Evolutionary conservation across 139 green algal species (phyloP).

Genomic region (Marvania coccoides): DNA sequence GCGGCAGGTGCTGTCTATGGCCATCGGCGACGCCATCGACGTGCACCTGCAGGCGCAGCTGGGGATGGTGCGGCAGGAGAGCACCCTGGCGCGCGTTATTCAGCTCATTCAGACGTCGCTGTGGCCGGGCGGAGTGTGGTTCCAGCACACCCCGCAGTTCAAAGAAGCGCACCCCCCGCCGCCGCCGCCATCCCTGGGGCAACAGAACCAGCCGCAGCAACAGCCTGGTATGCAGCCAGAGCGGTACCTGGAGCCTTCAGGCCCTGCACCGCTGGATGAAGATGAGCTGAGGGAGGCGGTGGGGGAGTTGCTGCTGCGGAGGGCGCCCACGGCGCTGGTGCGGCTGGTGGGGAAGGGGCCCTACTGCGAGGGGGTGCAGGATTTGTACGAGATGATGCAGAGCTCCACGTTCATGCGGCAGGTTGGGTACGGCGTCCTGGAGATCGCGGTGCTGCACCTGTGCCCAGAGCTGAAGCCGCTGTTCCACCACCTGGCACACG

Average conservation of each 20-base stretch:
- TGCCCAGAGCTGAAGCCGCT: constrained; percentile 52
- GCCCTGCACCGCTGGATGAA: constrained; percentile 28
- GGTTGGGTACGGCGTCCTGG: constrained; percentile 50
- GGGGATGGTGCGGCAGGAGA: constrained; percentile 40
- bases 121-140: constrained; percentile 70
- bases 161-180: neutral
- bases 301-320: constrained; percentile 23
- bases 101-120: constrained; percentile 49
- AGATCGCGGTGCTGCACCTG: constrained; percentile 41
- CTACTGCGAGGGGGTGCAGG: constrained; percentile 39
- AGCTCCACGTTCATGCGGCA: constrained; percentile 45
- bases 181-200: neutral
- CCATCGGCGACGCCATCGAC: constrained; percentile 71
- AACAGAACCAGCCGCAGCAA: neutral
- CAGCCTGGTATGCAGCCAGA: constrained; percentile 8
- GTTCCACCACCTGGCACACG: constrained; percentile 31
- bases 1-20: constrained; percentile 59
- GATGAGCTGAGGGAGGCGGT: constrained; percentile 45
- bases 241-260: constrained; percentile 20
- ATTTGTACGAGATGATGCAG: constrained; percentile 64
- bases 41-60: constrained; percentile 43
- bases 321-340: constrained; percentile 33
- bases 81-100: constrained; percentile 56
- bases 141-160: constrained; percentile 18
- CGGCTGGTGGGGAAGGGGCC: constrained; percentile 39